Base-by-base conservation (phyloP, 148 eudicot species). In the Pharnaceum exiguum region DNA sequence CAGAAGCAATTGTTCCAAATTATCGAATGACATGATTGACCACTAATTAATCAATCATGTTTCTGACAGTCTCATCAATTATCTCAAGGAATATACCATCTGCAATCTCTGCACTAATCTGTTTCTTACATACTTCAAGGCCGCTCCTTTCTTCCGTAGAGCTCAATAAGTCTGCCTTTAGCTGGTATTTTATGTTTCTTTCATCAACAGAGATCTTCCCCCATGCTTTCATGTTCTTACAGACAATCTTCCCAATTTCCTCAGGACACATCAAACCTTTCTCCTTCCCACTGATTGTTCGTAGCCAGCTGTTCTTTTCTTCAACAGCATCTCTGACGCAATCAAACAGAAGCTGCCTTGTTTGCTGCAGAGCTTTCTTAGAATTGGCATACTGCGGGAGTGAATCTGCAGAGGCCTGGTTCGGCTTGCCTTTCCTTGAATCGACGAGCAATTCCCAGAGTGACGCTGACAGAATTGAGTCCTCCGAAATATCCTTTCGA, bases 301-400 rank as follows among this genome's bases (percentile, higher is more conserved):
- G 59, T 17, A 53, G 71, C 17, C 28, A 25, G 7, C 27, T 56
- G 11, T 45, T 63, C 7, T 25, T 19, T 21, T 46, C 52, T 57
- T 81, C 94, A 3, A 77, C 55, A 5, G 72, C 65, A 25, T 85
- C 93, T 63, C 76, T 68, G 55, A 82, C 75, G 32, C 79, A 83
- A 25, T 85, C 96, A 15, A 89, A 69, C 29, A 89, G 63, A 29
- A 89, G 63, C 60, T 79, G 81, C 32, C 73, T 74, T 36, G 80
- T 56, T 39, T 80, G 72, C 59, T 68, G 77, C 46, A 79, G 22
- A 0, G 67, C 72, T 63, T 56, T 78, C 56, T 55, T 77, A 27
- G 81, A 67, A 27, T 61, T 71, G 18, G 40, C 35, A 68, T 70
- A 55, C 43, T 61, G 70, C 4, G 67, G 43, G 10, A 57, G 57